A percentile compares a stretch with the other conserved stretches of the same genome.
These are phyloP conservation scores for Tardiomyces depauwii DNA, from an alignment of 1,139 yeast genomes.

Conservation along the genomic window DNA sequence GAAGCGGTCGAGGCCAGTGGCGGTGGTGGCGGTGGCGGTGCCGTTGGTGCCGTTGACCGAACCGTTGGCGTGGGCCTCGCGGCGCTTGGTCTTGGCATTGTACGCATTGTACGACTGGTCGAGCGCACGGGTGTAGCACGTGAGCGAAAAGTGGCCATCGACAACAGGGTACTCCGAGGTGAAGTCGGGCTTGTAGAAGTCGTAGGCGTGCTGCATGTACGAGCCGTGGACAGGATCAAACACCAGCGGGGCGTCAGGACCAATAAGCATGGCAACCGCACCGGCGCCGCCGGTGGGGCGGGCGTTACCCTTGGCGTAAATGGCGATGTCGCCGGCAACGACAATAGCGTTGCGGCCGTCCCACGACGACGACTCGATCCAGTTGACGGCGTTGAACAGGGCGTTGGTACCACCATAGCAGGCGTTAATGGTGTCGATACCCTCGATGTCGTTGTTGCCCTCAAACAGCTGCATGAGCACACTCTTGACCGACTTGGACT, in stretches of 20 bases:
- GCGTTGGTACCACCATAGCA: slow-evolving; percentile 99
- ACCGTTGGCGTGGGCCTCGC: slow-evolving; percentile 13
- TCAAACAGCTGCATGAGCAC: slow-evolving; percentile 92
- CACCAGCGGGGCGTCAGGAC: slow-evolving; percentile 96
- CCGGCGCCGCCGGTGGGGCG: slow-evolving; percentile 99
- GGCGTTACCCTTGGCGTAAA: slow-evolving; percentile 94
- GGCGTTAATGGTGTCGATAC: slow-evolving; percentile 92
- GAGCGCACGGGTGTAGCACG: slow-evolving; percentile 90
- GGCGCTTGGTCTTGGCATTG: slow-evolving; percentile 61
- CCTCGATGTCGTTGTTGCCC: slow-evolving; percentile 86
- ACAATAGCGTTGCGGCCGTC: slow-evolving; percentile 98
- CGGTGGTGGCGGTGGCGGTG: slow-evolving; percentile 4
- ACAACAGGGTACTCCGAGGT: slow-evolving; percentile 95
- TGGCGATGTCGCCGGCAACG: slow-evolving; percentile 96
- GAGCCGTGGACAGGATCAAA: slow-evolving; percentile 84
- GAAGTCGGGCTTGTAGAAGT: slow-evolving; percentile 96
- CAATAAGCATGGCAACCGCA: slow-evolving; percentile 86
- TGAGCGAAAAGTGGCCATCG: slow-evolving; percentile 91
- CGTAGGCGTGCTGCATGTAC: slow-evolving; percentile 93
- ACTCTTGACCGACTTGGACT: slow-evolving; percentile 93
- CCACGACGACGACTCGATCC: slow-evolving; percentile 96
- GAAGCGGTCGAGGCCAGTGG: slow-evolving; percentile 48
- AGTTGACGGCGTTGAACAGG: slow-evolving; percentile 82
- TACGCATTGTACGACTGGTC: slow-evolving; percentile 79
- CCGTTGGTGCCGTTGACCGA: slow-evolving; percentile 14